Base-by-base conservation (phyloP, 169 alveolate species). In the Plasmodium vivax region DNA sequence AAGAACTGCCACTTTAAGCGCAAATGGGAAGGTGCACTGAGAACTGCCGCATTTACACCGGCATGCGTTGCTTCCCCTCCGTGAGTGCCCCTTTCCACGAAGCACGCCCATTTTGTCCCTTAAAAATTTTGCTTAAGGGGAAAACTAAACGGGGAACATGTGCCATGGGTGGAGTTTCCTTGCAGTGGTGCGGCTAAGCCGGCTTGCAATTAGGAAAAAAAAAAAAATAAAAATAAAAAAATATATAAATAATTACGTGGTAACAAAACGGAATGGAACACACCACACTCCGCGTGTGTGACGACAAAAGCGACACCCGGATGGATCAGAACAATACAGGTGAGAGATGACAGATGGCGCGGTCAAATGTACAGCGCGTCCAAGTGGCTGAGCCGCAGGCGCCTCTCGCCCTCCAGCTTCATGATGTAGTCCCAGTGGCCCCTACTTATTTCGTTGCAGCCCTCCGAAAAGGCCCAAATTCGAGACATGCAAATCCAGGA, bases 391-490 rank as follows among this genome's bases (percentile, higher is more conserved):
- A 90, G 54, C 45, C 94, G 43, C 27, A 90, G 27, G 71, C 94
- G 68, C 73, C 94, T 79, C 27, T 79, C 91, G 32, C 23, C 74
- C 36, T 90, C 94, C 10, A 90, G 79, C 23, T 90, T 71, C 88
- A 90, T 90, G 9, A 90, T 90, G 23, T 80, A 90, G 38, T 79
- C 62, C 94, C 94, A 90, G n/a, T 80, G 77, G 7, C 54, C 79
- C 75, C 38, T 90, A 79, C 23, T 90, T 79, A 90, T 90, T 58
- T 79, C 90, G 72, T 90, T 23, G 32, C 19, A 81, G 14, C 94
- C 94, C 62, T 90, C 94, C 47, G 94, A 90, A 90, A 90, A 90
- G 38, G 94, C 94, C 51, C 81, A 80, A 80, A 90, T 90, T 68
- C 94, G 81, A 16, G 94, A 43, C 91, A 90, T 90, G 56, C 94